Percentiles rank a stretch among this genome's conserved stretches.
phyloP scores from a whole-genome alignment of 2,329 filamentous ascomycete species.

The Botrytis aclada region DNA sequence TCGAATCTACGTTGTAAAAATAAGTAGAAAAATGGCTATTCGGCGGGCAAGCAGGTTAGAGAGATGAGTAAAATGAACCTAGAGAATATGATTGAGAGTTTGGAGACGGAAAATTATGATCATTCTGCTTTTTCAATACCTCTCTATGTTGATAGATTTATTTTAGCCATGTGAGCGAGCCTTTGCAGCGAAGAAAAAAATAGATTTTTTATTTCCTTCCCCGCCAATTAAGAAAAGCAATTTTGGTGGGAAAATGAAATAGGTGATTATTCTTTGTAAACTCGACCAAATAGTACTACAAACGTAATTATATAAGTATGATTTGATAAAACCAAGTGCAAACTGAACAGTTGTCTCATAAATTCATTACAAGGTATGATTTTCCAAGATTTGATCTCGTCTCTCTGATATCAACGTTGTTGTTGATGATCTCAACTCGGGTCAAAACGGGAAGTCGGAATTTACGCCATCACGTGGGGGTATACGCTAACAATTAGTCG shows the following conservation, averaged over 20 bases:
- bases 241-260: not conserved
- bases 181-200: slow-evolving; percentile 9
- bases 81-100: not conserved
- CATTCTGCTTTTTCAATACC: not conserved
- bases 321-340: not conserved
- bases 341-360: not conserved
- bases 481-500: slow-evolving; percentile 40
- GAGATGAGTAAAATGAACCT: not conserved
- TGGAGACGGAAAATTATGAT: not conserved
- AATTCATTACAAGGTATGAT: not conserved
- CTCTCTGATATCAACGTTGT: not conserved
- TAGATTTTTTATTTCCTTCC: not conserved
- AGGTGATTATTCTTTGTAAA: not conserved
- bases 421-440: slow-evolving; percentile 10
- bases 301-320: not conserved
- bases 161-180: not conserved
- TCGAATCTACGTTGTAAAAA: slow-evolving; percentile 38
- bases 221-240: not conserved
- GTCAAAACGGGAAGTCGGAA: slow-evolving; percentile 19
- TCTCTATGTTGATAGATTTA: slow-evolving; percentile 6
- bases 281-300: not conserved
- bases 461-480: slow-evolving; percentile 18
- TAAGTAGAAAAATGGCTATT: not conserved
- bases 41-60: not conserved
- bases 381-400: not conserved